phyloP scores from a whole-genome alignment of 2,329 filamentous ascomycete genomes.

The Scytalidium lignicola region DNA sequence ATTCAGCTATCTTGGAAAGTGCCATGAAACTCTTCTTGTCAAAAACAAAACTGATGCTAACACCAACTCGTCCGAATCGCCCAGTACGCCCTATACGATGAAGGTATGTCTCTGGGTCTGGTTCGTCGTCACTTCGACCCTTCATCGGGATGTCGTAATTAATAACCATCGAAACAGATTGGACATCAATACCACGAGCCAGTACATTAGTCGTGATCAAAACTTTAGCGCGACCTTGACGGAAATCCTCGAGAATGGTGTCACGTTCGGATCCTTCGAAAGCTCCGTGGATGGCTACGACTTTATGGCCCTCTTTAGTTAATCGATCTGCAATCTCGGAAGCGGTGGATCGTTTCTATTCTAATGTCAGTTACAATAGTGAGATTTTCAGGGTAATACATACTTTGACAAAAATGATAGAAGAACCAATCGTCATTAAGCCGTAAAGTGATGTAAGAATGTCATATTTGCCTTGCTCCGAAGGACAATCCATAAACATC shows the following conservation, averaged over 20 bases:
- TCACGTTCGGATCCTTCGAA: constrained; percentile 83
- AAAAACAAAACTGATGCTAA: constrained; percentile 91
- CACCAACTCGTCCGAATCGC: constrained; percentile 92
- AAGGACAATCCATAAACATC: constrained; percentile 90
- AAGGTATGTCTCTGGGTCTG: constrained; percentile 92
- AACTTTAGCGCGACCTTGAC: constrained; percentile 82
- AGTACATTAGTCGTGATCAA: constrained; percentile 97
- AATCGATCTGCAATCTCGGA: constrained; percentile 80
- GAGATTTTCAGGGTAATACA: constrained; percentile 17
- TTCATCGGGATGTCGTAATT: constrained; percentile 89
- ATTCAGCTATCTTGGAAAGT: constrained; percentile 71
- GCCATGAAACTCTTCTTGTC: constrained; percentile 77
- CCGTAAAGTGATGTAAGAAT: constrained; percentile 91
- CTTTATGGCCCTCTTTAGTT: constrained; percentile 83
- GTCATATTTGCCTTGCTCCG: constrained; percentile 78
- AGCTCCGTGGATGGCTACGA: constrained; percentile 83
- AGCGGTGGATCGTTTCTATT: constrained; percentile 78
- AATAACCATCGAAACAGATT: constrained; percentile 94
- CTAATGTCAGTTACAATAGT: constrained; percentile 1
- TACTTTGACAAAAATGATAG: constrained; percentile 96
- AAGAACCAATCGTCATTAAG: constrained; percentile 92
- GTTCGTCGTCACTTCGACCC: constrained; percentile 70
- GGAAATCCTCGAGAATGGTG: constrained; percentile 78
- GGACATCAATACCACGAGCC: constrained; percentile 89
- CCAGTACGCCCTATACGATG: constrained; percentile 97